Base-by-base conservation (phyloP, 257 asterid genomes). In the Solanum chiquidenum region DNA sequence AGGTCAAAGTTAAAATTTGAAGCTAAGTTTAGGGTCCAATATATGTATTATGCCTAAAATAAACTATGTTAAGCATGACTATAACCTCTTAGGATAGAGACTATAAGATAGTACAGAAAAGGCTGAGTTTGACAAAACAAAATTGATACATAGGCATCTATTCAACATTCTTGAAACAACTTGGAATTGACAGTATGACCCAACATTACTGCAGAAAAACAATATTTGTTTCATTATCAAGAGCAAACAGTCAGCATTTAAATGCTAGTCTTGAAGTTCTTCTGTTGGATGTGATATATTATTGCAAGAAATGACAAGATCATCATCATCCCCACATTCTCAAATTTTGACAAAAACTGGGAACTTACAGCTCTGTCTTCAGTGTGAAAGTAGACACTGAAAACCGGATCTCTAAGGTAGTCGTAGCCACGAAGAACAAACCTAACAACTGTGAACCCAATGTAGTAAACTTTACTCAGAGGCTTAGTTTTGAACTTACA, bases 391-490 rank as follows among this genome's bases (percentile, higher is more conserved):
- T 77, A 80, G 21, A 49, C 37, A 14, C 27, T 13, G 86, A 79
- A 86, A 60, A 88, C 75, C 27, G 90, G 88, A 76, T 88, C 90
- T 52, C 87, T 83, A 20, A 80, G 42, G 87, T 62, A 79, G 77
- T 88, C 88, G 68, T 86, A 88, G 68, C 77, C 73, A 11, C 40
- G 44, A 35, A 88, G 37, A 69, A 88, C 44, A 33, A 86, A 37
- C 86, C 90, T 79, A 34, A 62, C 33, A 12, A 86, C 13, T 21
- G 90, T 79, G 16, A 86, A 88, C 7, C 90, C 90, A 77, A 86
- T 86, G 76, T 86, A 88, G 49, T 77, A 69, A 29, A 80, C 29
- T 38, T 88, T 86, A 69, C 85, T 79, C 27, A 87, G 52, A 23
- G 62, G 76, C 82, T 12, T 75, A 40, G 14, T 13, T 77, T 77